Evolutionary conservation across 352 stramenopile species (phyloP).

Genomic region (Lagenidium sp.): DNA sequence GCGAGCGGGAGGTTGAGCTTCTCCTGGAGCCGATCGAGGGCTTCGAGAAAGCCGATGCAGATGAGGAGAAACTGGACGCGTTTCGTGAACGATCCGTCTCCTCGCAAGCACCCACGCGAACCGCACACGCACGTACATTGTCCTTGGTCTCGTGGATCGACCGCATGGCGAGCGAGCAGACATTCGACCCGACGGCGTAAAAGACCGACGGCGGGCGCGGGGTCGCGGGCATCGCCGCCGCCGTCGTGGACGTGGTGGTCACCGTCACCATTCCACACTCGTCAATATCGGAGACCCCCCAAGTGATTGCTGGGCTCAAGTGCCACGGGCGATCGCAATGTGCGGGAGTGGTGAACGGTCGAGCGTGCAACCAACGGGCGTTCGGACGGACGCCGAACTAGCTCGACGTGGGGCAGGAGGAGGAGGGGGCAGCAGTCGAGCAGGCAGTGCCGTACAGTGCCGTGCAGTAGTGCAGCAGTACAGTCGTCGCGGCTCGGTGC

Average conservation of each 20-base stretch:
- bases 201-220: slow-evolving; percentile 7
- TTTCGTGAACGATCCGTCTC: too few relatives aligned
- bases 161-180: slow-evolving; percentile 48
- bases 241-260: neutral
- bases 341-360: too few relatives aligned
- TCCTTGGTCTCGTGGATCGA: slow-evolving; percentile 68
- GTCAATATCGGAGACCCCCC: neutral
- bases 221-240: neutral
- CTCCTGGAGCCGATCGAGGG: slow-evolving; percentile 65
- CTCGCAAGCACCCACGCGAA: too few relatives aligned
- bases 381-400: too few relatives aligned
- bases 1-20: slow-evolving; percentile 51
- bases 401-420: too few relatives aligned
- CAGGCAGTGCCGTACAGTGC: too few relatives aligned
- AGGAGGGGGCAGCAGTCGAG: too few relatives aligned
- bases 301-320: neutral
- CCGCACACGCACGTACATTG: slow-evolving; percentile 28
- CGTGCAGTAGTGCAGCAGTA: too few relatives aligned
- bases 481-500: too few relatives aligned
- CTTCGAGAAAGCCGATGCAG: slow-evolving; percentile 66
- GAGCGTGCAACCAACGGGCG: neutral
- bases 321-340: neutral
- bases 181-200: slow-evolving; percentile 24
- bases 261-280: too few relatives aligned
- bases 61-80: slow-evolving; percentile 56